A percentile compares a stretch with the other conserved stretches of the same genome.
These are phyloP conservation scores for Cyberlindnera mrakii DNA, from an alignment of 805 yeast genomes.

Conservation along the genomic window DNA sequence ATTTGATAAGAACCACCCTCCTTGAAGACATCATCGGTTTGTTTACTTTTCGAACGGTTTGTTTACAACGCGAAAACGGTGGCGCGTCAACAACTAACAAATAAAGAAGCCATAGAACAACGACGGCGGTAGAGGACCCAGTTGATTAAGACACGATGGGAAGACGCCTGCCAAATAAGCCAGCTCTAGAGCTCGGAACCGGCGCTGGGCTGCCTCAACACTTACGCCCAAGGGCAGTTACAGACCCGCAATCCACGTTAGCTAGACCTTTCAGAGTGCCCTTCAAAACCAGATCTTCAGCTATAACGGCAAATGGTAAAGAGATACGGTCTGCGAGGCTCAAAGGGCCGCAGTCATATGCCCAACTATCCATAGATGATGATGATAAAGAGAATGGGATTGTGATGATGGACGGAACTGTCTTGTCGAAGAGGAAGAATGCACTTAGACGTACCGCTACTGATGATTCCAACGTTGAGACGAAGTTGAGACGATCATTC, in stretches of 20 bases:
- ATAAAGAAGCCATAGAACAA: too few species aligned
- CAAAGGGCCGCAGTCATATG: slow-evolving; percentile 35
- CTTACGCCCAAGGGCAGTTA: slow-evolving; percentile 46
- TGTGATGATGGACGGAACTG: slow-evolving; percentile 28
- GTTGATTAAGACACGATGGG: slow-evolving; percentile 23
- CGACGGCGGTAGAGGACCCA: background rate
- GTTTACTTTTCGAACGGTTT: too few species aligned
- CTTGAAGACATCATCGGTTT: too few species aligned
- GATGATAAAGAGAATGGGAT: slow-evolving; percentile 31
- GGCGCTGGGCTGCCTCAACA: slow-evolving; percentile 64
- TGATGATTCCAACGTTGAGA: slow-evolving; percentile 34
- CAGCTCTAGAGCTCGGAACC: slow-evolving; percentile 49
- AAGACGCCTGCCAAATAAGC: slow-evolving; percentile 35
- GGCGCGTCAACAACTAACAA: too few species aligned
- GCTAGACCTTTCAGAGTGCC: slow-evolving; percentile 69
- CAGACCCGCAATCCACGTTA: slow-evolving; percentile 46
- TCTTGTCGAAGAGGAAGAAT: slow-evolving; percentile 38
- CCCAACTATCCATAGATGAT: slow-evolving; percentile 25
- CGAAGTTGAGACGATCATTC: slow-evolving; percentile 43
- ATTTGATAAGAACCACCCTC: too few species aligned
- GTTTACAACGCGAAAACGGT: too few species aligned
- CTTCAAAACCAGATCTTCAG: slow-evolving; percentile 29
- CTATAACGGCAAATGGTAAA: slow-evolving; percentile 16
- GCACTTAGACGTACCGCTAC: slow-evolving; percentile 50
- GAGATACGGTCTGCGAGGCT: slow-evolving; percentile 27